Evolutionary conservation across 768 basidiomycete genomes (phyloP).

Genomic region (Hygrocybe punicea): DNA sequence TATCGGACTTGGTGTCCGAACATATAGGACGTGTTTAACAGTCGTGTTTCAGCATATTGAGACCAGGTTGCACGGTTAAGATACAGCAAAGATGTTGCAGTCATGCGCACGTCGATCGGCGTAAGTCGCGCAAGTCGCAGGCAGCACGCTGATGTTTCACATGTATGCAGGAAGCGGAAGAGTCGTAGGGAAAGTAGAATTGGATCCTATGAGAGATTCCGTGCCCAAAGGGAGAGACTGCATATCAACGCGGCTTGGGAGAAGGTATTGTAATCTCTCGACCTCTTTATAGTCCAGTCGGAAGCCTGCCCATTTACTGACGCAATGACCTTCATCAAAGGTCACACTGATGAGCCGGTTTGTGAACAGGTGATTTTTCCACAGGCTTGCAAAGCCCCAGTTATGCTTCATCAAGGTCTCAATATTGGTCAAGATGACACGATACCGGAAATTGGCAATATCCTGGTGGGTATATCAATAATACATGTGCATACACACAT

Average conservation of each 20-base stretch:
- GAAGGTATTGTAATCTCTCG: conserved; percentile 5
- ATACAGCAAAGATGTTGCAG: too few species aligned
- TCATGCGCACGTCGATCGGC: too few species aligned
- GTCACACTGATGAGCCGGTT: conserved; percentile 27
- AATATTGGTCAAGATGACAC: conserved; percentile 20
- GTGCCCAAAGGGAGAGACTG: too few species aligned
- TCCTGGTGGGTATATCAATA: conserved; percentile 11
- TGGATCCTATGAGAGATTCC: too few species aligned
- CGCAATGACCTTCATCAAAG: conserved; percentile 37
- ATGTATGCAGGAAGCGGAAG: too few species aligned
- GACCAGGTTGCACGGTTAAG: too few species aligned
- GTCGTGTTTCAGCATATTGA: too few species aligned
- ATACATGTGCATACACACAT: conserved; percentile 2
- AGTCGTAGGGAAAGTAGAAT: too few species aligned
- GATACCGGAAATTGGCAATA: conserved; percentile 16
- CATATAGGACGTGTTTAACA: neutral
- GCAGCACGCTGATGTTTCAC: too few species aligned
- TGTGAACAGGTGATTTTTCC: conserved; percentile 18
- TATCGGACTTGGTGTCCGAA: neutral
- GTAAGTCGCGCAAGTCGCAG: too few species aligned
- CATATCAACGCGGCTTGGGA: too few species aligned
- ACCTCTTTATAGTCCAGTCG: conserved; percentile 27
- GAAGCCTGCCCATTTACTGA: conserved; percentile 36
- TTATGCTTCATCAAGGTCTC: conserved; percentile 17
- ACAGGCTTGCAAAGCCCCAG: too few species aligned